A percentile compares a stretch with the other conserved stretches of the same genome.
These are phyloP conservation scores for Hemisphaericaspora xylofermentans DNA, from an alignment of 1,139 yeast genomes.

Conservation along the genomic window DNA sequence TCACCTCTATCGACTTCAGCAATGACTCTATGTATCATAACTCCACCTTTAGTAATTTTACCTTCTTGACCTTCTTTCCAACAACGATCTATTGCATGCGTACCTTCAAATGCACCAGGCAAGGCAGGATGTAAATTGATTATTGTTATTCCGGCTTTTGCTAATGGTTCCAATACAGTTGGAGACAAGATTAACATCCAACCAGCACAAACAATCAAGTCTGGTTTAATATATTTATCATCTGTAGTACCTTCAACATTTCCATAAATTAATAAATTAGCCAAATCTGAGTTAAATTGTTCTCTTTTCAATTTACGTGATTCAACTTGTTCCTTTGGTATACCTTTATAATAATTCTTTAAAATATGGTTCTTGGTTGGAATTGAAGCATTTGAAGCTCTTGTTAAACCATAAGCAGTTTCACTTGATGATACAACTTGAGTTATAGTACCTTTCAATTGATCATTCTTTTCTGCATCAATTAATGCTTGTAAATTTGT, in stretches of 20 bases:
- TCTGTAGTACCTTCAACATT: conserved; percentile 29
- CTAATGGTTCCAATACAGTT: conserved; percentile 66
- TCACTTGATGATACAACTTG: conserved; percentile 83
- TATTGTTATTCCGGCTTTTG: conserved; percentile 62
- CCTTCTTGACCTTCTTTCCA: conserved; percentile 93
- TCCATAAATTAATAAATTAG: conserved; percentile 59
- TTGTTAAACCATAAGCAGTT: conserved; percentile 76
- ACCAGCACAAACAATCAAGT: conserved; percentile 93
- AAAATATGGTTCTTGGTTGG: conserved; percentile 71
- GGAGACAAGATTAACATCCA: conserved; percentile 94
- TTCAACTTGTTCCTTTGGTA: conserved; percentile 61
- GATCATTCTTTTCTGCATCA: conserved; percentile 56
- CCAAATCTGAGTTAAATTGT: conserved; percentile 74
- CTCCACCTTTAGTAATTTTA: conserved; percentile 76
- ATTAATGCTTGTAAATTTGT: conserved; percentile 91
- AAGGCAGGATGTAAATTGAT: conserved; percentile 95
- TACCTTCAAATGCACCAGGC: conserved; percentile 96
- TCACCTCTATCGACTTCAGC: conserved; percentile 93
- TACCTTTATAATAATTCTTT: conserved; percentile 70
- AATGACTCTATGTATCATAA: conserved; percentile 94
- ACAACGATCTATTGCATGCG: conserved; percentile 94
- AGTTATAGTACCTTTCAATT: conserved; percentile 54
- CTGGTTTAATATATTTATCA: conserved; percentile 53
- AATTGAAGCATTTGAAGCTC: conserved; percentile 71
- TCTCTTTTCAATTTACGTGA: conserved; percentile 63